Evolutionary conservation across 768 basidiomycete genomes (phyloP), one percentile per base, ranked within the genome.

Genomic region (Gautieria morchelliformis): DNA sequence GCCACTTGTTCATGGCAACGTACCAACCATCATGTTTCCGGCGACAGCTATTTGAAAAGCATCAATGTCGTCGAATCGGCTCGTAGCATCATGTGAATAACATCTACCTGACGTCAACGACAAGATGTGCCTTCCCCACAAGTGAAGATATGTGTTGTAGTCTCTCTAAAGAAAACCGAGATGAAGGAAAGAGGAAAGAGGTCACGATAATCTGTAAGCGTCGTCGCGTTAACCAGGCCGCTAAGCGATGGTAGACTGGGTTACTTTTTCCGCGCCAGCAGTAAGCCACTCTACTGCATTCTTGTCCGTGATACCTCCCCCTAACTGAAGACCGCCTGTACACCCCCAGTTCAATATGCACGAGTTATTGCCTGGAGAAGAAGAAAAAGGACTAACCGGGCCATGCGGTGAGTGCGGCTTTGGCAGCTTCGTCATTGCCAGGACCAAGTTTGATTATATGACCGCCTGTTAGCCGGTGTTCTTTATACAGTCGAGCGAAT

Each of bases 1-100:
- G 94, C 96, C 96, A 99, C 67, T 92, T 94, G 73, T 98, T 95
- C 93, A 94, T 97, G 11, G 95, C 93, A 12, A 99, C 88, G 35
- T 92, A 75, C 96, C 96, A 99, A 60, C 74, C 82, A 47, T 81
- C 74, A 9, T 73, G 85, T 65, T 83, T 73, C 62, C 81, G 78
- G 19, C 95, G 84, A 71, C 95, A 99, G 67, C 95, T 97, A 61
- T 15, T 20, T 19, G 61, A 35, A 46, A 44, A 57, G 39, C 40
- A 46, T 49, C 17, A n/a, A n/a, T 9, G 22, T 30, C 20, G 32
- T 30, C 9, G n/a, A n/a, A 19, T 30, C 24, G 48, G 11, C 15
- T 44, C n/a, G 14, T 15, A 46, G 14, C 24, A 24, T 56, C n/a
- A 56, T 17, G 20, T 22, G 12, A 40, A 32, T 17, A 33, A 1